A percentile compares a stretch with the other conserved stretches of the same genome.
Evolutionary conservation across 257 asterid species (phyloP).

Genomic region (Przewalskia tangutica): DNA sequence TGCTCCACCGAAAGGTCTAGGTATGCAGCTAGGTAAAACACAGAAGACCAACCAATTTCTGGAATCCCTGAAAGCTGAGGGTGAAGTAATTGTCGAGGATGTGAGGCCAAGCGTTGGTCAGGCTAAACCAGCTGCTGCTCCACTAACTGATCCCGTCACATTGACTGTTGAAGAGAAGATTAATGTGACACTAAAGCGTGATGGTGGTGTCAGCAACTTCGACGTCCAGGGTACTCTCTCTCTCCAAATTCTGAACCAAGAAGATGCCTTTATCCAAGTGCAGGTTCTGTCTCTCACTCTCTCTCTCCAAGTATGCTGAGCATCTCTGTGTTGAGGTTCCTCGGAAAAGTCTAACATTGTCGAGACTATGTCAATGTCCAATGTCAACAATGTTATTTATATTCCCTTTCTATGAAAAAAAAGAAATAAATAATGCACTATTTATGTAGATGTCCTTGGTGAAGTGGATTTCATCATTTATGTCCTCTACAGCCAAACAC

Average conservation of each 20-base stretch:
- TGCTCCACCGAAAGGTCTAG: slow-evolving; percentile 84
- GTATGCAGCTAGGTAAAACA: slow-evolving; percentile 83
- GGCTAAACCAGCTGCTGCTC: slow-evolving; percentile 56
- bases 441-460: not conserved
- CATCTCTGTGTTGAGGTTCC: not conserved
- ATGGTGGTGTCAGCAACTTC: slow-evolving; percentile 79
- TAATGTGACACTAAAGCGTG: slow-evolving; percentile 57
- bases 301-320: not conserved
- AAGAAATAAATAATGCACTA: not conserved
- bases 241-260: slow-evolving; percentile 76
- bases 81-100: slow-evolving; percentile 77
- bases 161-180: slow-evolving; percentile 80
- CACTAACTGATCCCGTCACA: slow-evolving; percentile 81
- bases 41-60: slow-evolving; percentile 74
- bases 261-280: slow-evolving; percentile 83
- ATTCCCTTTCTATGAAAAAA: not conserved
- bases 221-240: slow-evolving; percentile 81
- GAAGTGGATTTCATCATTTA: not conserved
- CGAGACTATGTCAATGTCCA: not conserved
- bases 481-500: not conserved
- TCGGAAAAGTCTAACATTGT: not conserved
- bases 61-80: slow-evolving; percentile 90
- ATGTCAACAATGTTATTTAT: not conserved
- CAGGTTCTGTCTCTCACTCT: slow-evolving; percentile 41
- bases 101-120: slow-evolving; percentile 71